These are phyloP conservation scores for Cinchona pubescens DNA, from an alignment of 257 asterid species.

Conservation along the genomic window DNA sequence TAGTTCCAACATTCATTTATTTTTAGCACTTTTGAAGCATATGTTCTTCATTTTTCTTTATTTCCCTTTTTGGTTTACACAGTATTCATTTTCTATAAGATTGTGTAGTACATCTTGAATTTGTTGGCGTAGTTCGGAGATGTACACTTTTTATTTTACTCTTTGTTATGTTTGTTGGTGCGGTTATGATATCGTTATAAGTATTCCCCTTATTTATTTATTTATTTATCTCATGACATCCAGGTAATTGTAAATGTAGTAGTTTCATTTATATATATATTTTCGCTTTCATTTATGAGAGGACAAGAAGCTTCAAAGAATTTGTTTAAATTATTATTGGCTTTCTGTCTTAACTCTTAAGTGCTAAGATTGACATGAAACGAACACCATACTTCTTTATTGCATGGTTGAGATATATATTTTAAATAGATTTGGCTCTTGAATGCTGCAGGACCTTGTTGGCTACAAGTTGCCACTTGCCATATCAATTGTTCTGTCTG, in stretches of 20 bases:
- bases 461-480: conserved; percentile 55
- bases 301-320: neutral
- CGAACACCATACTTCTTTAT: neutral
- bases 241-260: neutral
- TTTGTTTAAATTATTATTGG: neutral
- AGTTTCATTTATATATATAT: too few relatives aligned
- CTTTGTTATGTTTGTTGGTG: too few relatives aligned
- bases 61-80: neutral
- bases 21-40: neutral
- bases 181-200: too few relatives aligned
- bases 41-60: too few relatives aligned
- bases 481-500: conserved; percentile 73
- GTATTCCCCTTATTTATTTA: too few relatives aligned
- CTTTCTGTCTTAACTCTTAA: neutral
- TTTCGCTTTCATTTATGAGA: neutral
- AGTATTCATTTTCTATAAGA: neutral
- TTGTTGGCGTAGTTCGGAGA: too few relatives aligned
- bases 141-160: too few relatives aligned
- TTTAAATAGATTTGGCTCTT: neutral
- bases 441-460: conserved; percentile 38
- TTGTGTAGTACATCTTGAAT: neutral
- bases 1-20: neutral
- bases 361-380: neutral
- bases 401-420: neutral
- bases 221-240: neutral